phyloP scores from a whole-genome alignment of 2,329 filamentous ascomycete genomes.

The Fusarium sp. region DNA sequence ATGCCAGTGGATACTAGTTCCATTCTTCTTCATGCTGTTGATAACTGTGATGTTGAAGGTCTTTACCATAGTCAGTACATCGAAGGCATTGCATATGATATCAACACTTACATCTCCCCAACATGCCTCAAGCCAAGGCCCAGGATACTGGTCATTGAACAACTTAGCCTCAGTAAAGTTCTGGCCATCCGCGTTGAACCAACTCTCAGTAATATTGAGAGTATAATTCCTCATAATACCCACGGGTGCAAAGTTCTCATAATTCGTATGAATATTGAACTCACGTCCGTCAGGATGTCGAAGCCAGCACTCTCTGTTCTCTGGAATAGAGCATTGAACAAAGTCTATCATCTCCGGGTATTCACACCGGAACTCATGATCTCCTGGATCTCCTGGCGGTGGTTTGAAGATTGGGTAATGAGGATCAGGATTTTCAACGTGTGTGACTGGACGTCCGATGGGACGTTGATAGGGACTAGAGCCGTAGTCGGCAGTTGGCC shows the following conservation, averaged over 20 bases:
- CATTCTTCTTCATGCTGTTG: constrained; percentile 30
- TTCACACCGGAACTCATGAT: constrained; percentile 41
- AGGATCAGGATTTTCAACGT: neutral
- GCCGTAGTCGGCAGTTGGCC: constrained; percentile 12
- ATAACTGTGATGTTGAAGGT: constrained; percentile 31
- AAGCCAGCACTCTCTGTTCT: constrained; percentile 45
- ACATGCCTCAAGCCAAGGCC: constrained; percentile 45
- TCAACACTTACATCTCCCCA: constrained; percentile 42
- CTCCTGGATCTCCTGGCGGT: constrained; percentile 9
- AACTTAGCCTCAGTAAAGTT: constrained; percentile 37
- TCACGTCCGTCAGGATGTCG: constrained; percentile 30
- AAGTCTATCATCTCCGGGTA: constrained; percentile 43
- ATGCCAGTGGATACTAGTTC: constrained; percentile 42
- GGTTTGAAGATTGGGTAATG: constrained; percentile 22
- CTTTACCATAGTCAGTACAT: neutral
- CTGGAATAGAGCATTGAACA: constrained; percentile 36
- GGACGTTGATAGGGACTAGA: constrained; percentile 18
- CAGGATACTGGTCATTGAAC: constrained; percentile 43
- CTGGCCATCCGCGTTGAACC: constrained; percentile 39
- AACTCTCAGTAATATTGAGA: constrained; percentile 29
- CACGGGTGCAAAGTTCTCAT: constrained; percentile 36
- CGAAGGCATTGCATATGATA: accelerated
- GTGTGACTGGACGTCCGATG: constrained; percentile 4
- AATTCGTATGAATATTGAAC: constrained; percentile 45
- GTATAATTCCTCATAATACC: constrained; percentile 39